Conservation (phyloP, 148 eudicot genomes). For the Camellia sinensis region DNA sequence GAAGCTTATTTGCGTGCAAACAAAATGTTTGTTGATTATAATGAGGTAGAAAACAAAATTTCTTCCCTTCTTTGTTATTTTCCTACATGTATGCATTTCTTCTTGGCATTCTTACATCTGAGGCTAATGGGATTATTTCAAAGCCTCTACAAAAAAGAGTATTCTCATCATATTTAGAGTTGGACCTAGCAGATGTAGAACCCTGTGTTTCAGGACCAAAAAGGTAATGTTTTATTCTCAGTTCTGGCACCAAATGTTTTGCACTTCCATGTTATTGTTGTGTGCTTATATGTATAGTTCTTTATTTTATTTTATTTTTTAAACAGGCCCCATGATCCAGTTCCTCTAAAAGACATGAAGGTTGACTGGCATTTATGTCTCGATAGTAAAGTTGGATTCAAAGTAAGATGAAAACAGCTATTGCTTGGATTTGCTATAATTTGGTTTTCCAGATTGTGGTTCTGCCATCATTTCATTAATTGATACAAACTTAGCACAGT, state of each 20-base stretch:
- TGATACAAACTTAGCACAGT: no score
- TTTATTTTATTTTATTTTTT: neutral
- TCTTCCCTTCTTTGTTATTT: neutral
- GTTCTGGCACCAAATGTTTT: neutral
- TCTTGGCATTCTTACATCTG: slow-evolving; percentile 7
- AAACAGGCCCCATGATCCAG: slow-evolving; percentile 88
- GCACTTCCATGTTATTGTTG: neutral
- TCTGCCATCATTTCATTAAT: no score
- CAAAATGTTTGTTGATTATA: slow-evolving; percentile 94
- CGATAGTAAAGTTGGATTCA: slow-evolving; percentile 86
- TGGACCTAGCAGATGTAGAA: slow-evolving; percentile 75
- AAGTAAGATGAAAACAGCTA: slow-evolving; percentile 43
- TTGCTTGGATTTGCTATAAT: no score
- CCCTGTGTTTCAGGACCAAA: slow-evolving; percentile 96
- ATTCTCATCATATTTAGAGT: slow-evolving; percentile 75
- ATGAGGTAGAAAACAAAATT: slow-evolving; percentile 48
- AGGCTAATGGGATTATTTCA: slow-evolving; percentile 5
- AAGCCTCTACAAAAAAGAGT: slow-evolving; percentile 78
- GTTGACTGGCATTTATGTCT: slow-evolving; percentile 92
- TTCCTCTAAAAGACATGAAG: slow-evolving; percentile 83
- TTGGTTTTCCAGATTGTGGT: no score
- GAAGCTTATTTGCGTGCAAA: slow-evolving; percentile 93
- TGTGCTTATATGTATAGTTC: neutral
- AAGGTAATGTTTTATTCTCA: slow-evolving; percentile 41
- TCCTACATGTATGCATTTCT: neutral